These are phyloP conservation scores for Hyaloperonospora arabidopsidis DNA, from an alignment of 352 stramenopile genomes.

Conservation along the genomic window DNA sequence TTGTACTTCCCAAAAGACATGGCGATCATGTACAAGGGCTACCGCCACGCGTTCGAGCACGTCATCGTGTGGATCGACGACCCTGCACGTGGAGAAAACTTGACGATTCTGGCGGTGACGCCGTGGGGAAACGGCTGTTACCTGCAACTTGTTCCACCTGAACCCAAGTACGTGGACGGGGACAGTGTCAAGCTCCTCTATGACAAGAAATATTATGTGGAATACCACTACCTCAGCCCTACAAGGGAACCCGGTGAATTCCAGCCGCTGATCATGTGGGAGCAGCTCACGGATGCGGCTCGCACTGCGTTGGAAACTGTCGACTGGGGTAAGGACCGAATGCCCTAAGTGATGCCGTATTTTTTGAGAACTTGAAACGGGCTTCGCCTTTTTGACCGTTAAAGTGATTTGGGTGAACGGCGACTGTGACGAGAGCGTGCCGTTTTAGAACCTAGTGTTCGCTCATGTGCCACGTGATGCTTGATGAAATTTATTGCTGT, in stretches of 20 bases:
- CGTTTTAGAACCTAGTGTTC: too few relatives aligned
- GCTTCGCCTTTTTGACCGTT: conserved; percentile 14
- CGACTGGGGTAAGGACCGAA: conserved; percentile 9
- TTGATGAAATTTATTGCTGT: too few relatives aligned
- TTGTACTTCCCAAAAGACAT: conserved; percentile 19
- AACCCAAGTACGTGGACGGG: conserved; percentile 3
- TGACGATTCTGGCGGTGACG: conserved; percentile 12
- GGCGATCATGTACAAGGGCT: neutral
- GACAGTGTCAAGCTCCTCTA: conserved; percentile 14
- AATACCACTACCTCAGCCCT: conserved; percentile 5
- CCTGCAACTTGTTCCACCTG: conserved; percentile 6
- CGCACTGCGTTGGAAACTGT: conserved; percentile 8
- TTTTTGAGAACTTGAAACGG: conserved; percentile 5
- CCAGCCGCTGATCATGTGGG: conserved; percentile 17
- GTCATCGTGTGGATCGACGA: conserved; percentile 21
- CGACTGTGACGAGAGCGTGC: too few relatives aligned
- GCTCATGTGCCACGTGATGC: too few relatives aligned
- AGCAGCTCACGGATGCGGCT: conserved; percentile 16
- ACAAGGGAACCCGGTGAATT: conserved; percentile 9
- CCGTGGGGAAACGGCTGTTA: conserved; percentile 4
- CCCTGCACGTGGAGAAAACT: conserved; percentile 2
- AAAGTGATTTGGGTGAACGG: too few relatives aligned
- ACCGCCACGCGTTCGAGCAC: conserved; percentile 19
- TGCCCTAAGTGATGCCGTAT: conserved; percentile 13
- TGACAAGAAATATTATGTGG: neutral